Conservation (phyloP, 352 stramenopile species). For the Phytopythium boreale region DNA sequence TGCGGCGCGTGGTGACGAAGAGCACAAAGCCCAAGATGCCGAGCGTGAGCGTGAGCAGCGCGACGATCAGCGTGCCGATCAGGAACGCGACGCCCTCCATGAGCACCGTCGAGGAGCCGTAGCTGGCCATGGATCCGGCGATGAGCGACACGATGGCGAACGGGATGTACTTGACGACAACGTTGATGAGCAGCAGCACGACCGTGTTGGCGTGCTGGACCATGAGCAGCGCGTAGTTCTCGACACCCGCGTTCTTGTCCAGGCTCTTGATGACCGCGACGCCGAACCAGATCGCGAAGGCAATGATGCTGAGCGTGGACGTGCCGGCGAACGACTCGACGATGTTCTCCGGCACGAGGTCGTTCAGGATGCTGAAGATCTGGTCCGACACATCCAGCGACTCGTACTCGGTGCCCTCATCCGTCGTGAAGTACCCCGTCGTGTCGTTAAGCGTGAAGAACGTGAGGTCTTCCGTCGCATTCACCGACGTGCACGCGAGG, state of each 20-base stretch:
- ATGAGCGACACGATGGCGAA: conserved; percentile 76
- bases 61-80: conserved; percentile 38
- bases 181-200: conserved; percentile 71
- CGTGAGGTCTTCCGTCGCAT: conserved; percentile 20
- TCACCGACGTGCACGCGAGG: conserved; percentile 39
- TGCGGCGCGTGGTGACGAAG: conserved; percentile 52
- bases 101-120: conserved; percentile 37
- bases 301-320: conserved; percentile 67
- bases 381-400: conserved; percentile 62
- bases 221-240: conserved; percentile 68
- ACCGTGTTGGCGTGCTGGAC: conserved; percentile 65
- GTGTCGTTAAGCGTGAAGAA: conserved; percentile 61
- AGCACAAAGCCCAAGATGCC: conserved; percentile 49
- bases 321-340: conserved; percentile 51
- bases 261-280: conserved; percentile 62
- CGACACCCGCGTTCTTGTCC: conserved; percentile 36
- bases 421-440: conserved; percentile 33
- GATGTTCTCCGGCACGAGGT: conserved; percentile 72
- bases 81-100: conserved; percentile 53
- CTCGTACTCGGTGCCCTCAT: conserved; percentile 27
- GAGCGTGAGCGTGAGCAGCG: conserved; percentile 45
- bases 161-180: conserved; percentile 61
- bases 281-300: conserved; percentile 68
- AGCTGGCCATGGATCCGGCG: conserved; percentile 54
- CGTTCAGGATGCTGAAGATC: conserved; percentile 61